These are phyloP conservation scores for Pneumocystis jirovecii DNA, from an alignment of 1,139 yeast species.

Conservation along the genomic window DNA sequence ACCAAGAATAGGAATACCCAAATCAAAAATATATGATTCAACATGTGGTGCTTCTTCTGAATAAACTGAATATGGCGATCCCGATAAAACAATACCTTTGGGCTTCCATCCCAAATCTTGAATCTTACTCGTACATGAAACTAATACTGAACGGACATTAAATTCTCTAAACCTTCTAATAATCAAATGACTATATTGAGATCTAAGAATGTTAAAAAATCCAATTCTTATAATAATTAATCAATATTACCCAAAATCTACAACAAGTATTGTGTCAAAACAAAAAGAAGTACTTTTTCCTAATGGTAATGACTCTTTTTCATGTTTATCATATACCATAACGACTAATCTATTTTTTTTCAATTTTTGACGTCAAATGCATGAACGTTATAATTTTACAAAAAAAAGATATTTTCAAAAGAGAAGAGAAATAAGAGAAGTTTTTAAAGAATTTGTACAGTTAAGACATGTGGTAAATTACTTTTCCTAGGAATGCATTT, in stretches of 20 bases:
- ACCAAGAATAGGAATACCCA: slow-evolving; percentile 87
- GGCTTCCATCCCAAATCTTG: slow-evolving; percentile 74
- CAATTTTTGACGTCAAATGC: background rate
- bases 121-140: slow-evolving; percentile 96
- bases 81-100: slow-evolving; percentile 88
- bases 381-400: background rate
- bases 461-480: background rate
- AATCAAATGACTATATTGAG: slow-evolving; percentile 92
- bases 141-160: slow-evolving; percentile 97
- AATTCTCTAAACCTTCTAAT: slow-evolving; percentile 96
- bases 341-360: background rate
- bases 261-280: slow-evolving; percentile 80
- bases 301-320: background rate
- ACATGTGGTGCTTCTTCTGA: slow-evolving; percentile 95
- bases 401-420: background rate
- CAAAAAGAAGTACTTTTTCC: too few species aligned
- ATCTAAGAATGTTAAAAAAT: slow-evolving; percentile 20
- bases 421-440: background rate
- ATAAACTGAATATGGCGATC: slow-evolving; percentile 96
- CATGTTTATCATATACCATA: background rate
- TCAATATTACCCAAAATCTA: slow-evolving; percentile 57
- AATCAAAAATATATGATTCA: slow-evolving; percentile 80
- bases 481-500: background rate
- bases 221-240: background rate
- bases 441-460: too few species aligned